These are phyloP conservation scores for Parmelia sp. DNA, from an alignment of 495 filamentous ascomycete species.

Conservation along the genomic window DNA sequence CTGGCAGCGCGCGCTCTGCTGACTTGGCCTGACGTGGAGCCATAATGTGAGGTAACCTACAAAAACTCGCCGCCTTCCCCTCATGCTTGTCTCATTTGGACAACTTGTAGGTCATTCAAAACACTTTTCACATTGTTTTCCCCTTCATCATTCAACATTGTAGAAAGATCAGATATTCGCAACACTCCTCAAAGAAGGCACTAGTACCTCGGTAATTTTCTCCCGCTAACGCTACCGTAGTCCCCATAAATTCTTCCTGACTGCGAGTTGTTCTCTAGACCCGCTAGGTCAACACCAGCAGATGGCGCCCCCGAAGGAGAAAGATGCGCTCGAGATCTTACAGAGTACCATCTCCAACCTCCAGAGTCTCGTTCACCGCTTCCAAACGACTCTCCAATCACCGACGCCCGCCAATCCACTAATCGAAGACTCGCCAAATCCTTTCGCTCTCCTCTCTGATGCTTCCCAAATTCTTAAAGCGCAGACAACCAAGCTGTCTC, in stretches of 20 bases:
- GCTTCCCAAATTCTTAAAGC: constrained; percentile 63
- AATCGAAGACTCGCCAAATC: constrained; percentile 37
- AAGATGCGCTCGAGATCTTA: constrained; percentile 7
- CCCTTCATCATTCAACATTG: background rate
- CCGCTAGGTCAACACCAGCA: background rate
- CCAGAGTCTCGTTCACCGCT: constrained; percentile 21
- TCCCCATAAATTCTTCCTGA: background rate
- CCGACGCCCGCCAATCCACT: constrained; percentile 9
- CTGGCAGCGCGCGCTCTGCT: constrained; percentile 40
- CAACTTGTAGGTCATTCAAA: too few relatives aligned
- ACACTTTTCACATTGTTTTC: background rate
- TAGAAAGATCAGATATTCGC: background rate
- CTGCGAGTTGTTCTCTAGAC: background rate
- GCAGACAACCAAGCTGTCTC: constrained; percentile 77
- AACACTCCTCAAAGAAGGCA: background rate
- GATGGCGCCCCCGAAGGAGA: constrained; percentile 13
- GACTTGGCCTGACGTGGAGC: constrained; percentile 30
- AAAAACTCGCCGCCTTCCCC: background rate
- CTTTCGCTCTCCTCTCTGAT: constrained; percentile 58
- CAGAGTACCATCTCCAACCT: constrained; percentile 5
- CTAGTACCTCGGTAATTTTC: background rate
- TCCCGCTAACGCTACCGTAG: constrained; percentile 2
- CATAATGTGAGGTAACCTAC: constrained; percentile 16
- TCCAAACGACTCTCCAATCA: constrained; percentile 34
- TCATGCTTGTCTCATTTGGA: background rate